A percentile compares a stretch with the other conserved stretches of the same genome.
These are phyloP conservation scores for Coemansia reversa DNA, from an alignment of 192 early-diverging fungal genomes.

Conservation along the genomic window DNA sequence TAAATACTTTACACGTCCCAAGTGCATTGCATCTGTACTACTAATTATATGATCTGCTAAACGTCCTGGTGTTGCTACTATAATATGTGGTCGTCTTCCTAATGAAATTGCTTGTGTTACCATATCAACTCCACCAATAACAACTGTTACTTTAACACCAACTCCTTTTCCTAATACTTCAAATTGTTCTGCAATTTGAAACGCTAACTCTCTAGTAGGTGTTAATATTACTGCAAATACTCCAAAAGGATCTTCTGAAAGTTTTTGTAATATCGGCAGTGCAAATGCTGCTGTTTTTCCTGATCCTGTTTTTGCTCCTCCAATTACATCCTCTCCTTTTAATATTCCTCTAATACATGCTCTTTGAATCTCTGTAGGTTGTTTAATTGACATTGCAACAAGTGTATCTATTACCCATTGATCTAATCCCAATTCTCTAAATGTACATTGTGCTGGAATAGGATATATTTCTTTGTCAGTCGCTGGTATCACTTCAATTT, in stretches of 20 bases:
- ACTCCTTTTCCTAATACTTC: constrained; percentile 85
- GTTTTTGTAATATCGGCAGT: constrained; percentile 90
- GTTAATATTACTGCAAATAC: constrained; percentile 95
- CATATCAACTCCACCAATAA: constrained; percentile 95
- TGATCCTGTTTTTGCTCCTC: constrained; percentile 91
- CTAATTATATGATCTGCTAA: constrained; percentile 90
- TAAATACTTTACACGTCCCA: constrained; percentile 75
- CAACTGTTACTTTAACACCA: constrained; percentile 76
- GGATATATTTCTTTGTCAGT: constrained; percentile 13
- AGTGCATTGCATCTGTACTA: constrained; percentile 67
- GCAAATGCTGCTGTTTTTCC: constrained; percentile 99
- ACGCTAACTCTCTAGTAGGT: constrained; percentile 94
- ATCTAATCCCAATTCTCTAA: constrained; percentile 74
- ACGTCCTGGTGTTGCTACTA: constrained; percentile 94
- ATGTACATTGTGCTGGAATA: constrained; percentile 53
- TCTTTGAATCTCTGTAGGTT: constrained; percentile 91
- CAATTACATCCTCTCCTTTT: constrained; percentile 79
- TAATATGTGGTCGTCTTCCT: constrained; percentile 79
- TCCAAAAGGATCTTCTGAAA: constrained; percentile 95
- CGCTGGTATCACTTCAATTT: constrained; percentile 25
- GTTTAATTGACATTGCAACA: constrained; percentile 73
- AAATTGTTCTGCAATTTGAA: constrained; percentile 99
- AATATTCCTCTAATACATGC: constrained; percentile 83
- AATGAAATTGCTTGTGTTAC: constrained; percentile 90
- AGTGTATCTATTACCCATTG: constrained; percentile 81